Base-by-base conservation (phyloP, 2,329 filamentous ascomycete species). In the Penicillium sp. region DNA sequence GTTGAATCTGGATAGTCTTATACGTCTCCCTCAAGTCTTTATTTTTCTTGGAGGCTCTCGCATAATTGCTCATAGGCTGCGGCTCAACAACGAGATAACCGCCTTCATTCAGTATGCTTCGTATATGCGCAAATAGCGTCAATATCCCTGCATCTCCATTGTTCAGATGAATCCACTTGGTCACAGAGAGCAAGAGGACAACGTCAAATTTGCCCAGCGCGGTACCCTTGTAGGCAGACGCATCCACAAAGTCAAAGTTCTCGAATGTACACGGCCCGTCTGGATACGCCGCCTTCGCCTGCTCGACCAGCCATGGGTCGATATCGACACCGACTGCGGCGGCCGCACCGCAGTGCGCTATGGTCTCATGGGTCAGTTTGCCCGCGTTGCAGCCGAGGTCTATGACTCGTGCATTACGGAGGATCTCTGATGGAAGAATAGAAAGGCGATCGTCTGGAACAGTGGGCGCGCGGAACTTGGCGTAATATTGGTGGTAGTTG, bases 1-100 rank as follows among this genome's bases (percentile, higher is more conserved):
- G 57, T 35, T 29, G 48, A 29, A 59, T 58, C 41, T 55, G 49
- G 1, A 59, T 58, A 9, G 52, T 55, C 46, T 58, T 59, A 57
- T 59, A 59, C 39, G 25, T 57, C 41, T 59, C 55, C 51, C 55
- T 55, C 47, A 59, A 55, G 43, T 59, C 57, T 51, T 59, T 59
- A 49, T 59, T 59, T 29, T 36, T 59, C 48, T 55, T 59, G 12
- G 57, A 57, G 42, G 57, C 57, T 42, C 49, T 57, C 29, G 55
- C 52, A 54, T 58, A 59, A 53, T 59, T 59, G 52, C 53, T 59
- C 55, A 59, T 59, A 45, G 57, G 57, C 43, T 59, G 57, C 41
- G 57, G 57, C 50, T 59, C 55, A 45, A 59, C 49, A 12, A 59
- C 49, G 18, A 59, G 57, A 52, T 58, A 58, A n/a, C 57, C 55